Percentiles rank a stretch among this genome's conserved stretches.
phyloP scores from a whole-genome alignment of 1,284 basidiomycete species.

The Gymnopus androsaceus region DNA sequence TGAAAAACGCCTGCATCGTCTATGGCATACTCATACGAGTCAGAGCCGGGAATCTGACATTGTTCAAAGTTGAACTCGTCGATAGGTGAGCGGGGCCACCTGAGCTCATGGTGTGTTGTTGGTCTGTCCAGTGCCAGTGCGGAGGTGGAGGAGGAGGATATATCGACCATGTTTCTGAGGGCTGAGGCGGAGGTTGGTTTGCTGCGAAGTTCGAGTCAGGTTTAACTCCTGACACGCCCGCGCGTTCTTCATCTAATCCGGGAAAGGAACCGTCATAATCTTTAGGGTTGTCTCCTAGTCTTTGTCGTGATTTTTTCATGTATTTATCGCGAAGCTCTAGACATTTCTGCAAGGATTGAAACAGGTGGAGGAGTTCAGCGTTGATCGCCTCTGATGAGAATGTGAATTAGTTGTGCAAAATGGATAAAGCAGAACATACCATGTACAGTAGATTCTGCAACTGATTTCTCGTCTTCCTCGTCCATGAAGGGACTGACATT shows the following conservation, averaged over 20 bases:
- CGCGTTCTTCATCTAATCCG: constrained; percentile 57
- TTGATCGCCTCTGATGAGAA: constrained; percentile 36
- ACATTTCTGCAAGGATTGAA: constrained; percentile 73
- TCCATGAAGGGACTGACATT: constrained; percentile 39
- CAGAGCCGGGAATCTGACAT: constrained; percentile 69
- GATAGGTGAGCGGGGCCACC: constrained; percentile 38
- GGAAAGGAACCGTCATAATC: constrained; percentile 82
- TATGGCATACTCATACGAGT: constrained; percentile 67
- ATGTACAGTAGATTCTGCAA: background rate
- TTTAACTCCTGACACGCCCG: constrained; percentile 68
- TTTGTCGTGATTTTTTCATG: constrained; percentile 80
- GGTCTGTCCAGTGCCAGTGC: constrained; percentile 85
- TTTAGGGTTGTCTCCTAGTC: constrained; percentile 88
- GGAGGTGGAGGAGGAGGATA: constrained; percentile 91
- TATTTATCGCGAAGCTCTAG: constrained; percentile 92
- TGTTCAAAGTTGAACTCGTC: constrained; percentile 69
- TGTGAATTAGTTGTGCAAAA: background rate
- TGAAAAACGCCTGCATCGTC: constrained; percentile 89
- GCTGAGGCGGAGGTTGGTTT: constrained; percentile 30
- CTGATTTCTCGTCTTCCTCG: constrained; percentile 33
- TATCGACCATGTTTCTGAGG: constrained; percentile 73
- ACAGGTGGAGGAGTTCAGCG: constrained; percentile 55
- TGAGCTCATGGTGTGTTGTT: constrained; percentile 50
- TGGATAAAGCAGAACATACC: constrained; percentile 1
- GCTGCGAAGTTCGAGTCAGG: constrained; percentile 54